These are phyloP conservation scores for Ogataea trehaloabstinens DNA, from an alignment of 805 yeast species.

Conservation along the genomic window DNA sequence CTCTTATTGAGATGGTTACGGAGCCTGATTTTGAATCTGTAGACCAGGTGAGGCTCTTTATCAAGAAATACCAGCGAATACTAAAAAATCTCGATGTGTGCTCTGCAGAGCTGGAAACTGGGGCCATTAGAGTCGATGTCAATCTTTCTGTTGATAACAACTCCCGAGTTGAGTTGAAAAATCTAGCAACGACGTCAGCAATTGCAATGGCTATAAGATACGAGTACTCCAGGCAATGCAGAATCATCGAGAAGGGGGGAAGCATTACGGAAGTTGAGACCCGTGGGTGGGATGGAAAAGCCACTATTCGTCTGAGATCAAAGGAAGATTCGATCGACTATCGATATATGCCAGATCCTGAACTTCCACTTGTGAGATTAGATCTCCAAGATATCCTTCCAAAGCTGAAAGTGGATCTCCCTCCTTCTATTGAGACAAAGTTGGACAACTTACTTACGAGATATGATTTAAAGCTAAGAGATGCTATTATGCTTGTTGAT, in stretches of 20 bases:
- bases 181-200: conserved; percentile 80
- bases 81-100: conserved; percentile 71
- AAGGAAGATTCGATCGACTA: conserved; percentile 87
- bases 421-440: conserved; percentile 61
- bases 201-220: conserved; percentile 69
- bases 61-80: conserved; percentile 74
- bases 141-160: conserved; percentile 78
- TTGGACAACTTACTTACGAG: conserved; percentile 50
- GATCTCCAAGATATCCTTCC: conserved; percentile 40
- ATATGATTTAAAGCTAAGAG: conserved; percentile 60
- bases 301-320: conserved; percentile 64
- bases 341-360: conserved; percentile 93
- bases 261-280: conserved; percentile 51
- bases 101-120: conserved; percentile 89
- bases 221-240: conserved; percentile 72
- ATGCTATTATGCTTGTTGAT: conserved; percentile 67
- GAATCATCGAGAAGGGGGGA: conserved; percentile 37
- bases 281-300: conserved; percentile 85
- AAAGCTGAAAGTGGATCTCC: conserved; percentile 41
- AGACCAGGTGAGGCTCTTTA: conserved; percentile 70
- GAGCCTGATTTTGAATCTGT: conserved; percentile 76
- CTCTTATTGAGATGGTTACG: conserved; percentile 88
- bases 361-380: conserved; percentile 61
- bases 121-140: conserved; percentile 94
- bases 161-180: conserved; percentile 83